A percentile compares a stretch with the other conserved stretches of the same genome.
Conservation (phyloP, 148 eudicot genomes). For the Euryodendron excelsum region DNA sequence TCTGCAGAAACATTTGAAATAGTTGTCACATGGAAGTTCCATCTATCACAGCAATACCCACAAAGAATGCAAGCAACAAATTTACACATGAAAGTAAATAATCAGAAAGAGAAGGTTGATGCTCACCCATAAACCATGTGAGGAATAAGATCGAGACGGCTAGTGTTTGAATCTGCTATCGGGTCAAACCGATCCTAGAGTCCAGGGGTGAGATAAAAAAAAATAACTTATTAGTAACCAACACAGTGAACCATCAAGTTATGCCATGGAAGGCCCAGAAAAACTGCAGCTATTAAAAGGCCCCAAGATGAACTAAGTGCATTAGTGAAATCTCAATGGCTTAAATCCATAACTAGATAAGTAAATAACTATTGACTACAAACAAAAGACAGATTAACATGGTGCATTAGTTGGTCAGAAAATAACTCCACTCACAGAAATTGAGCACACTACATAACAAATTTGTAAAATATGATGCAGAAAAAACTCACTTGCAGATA, state of each 20-base stretch:
- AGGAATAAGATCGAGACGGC: constrained; percentile 69
- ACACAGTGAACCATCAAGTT: not conserved
- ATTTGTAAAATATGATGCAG: too few species aligned
- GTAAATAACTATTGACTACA: not conserved
- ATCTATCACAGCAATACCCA: not conserved
- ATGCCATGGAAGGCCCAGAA: not conserved
- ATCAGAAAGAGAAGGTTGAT: not conserved
- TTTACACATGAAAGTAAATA: not conserved
- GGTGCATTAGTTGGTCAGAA: not conserved
- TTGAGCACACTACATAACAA: too few species aligned
- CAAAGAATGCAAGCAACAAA: not conserved
- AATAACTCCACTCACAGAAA: not conserved
- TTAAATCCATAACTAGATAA: not conserved
- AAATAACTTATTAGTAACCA: too few species aligned
- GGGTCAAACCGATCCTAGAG: constrained; percentile 82
- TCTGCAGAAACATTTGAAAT: constrained; percentile 34
- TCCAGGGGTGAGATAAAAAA: not conserved
- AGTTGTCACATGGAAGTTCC: not conserved
- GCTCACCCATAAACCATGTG: constrained; percentile 88
- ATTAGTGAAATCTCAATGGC: not conserved
- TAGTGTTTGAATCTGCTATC: constrained; percentile 45
- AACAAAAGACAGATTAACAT: not conserved
- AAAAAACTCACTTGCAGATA: too few species aligned
- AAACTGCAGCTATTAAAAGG: not conserved
- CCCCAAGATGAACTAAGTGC: not conserved